Base-by-base conservation (phyloP, 306 rosid genomes). In the Malus sieversii region DNA sequence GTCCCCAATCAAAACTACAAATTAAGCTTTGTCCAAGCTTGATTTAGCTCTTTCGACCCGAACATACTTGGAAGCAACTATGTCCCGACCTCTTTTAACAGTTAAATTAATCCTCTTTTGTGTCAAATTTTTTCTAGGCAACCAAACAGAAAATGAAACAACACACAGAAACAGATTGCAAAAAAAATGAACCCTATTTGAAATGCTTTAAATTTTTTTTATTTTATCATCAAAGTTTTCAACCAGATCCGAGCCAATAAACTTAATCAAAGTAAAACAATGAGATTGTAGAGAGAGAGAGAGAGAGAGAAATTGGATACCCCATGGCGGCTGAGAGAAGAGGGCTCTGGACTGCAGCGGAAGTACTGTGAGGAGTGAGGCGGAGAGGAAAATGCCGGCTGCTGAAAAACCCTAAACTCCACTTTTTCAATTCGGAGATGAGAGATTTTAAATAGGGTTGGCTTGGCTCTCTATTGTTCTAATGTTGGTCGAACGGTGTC, bases 261-360 rank as follows among this genome's bases (percentile, higher is more conserved):
- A 19, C 46, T 65, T 66, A 2, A 8, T 4, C 45, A 4, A 15
- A 48, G 48, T 15, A 55, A 72, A 70, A 55, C 6, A 1, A 35
- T 11, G 22, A 6, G 57, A 55, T 6, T 32, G 46, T 1, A 42
- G 66, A 29, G 44, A 48, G 35, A 40, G 45, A 7, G 45, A 40
- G 45, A 40, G 44, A 8, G 2, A 7, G 10, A 38, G 8, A 38
- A 8, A 40, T 4, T 10, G 1, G 19, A 9, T 74, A 80, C 83
- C 83, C 79, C 80, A 80, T 75, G 71, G 60, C 45, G 19, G 72
- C 65, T 6, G 76, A 69, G 58, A 25, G 52, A 19, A 18, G 22
- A 62, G 48, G 53, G 13, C 29, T 48, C 19, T 38, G 48, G n/a
- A 35, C 76, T 35, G 53, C 66, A 33, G 38, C 38, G 35, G 10